Evolutionary conservation across 805 yeast genomes (phyloP), one percentile per base, ranked within the genome.

Genomic region (Candida pini): DNA sequence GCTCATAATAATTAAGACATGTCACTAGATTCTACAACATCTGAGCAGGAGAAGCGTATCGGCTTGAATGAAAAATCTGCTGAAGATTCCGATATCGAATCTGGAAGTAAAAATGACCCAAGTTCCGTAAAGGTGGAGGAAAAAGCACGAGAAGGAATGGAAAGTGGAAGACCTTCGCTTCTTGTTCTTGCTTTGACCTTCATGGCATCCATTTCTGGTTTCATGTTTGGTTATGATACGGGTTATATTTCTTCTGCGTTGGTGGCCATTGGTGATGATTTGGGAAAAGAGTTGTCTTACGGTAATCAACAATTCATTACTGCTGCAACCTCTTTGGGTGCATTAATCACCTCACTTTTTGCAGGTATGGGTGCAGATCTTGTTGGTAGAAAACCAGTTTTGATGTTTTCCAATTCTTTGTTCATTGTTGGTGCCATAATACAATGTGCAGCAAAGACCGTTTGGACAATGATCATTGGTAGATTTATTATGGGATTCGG

Each of bases 161-260:
- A 62, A 35, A 68, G 69, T 48, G 68, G 71, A 9, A 69, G 62
- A 38, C 79, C 85, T 3, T 70, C 92, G 9, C 60, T 67, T 6
- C 61, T 84, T 49, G 86, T 88, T 32, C 63, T 87, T 17, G 60
- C 73, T 18, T 60, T 88, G 34, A 84, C 95, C 1, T 66, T 79
- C 33, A 78, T 79, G 18, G 77, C 96, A 0, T 88, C 96, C 6
- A 81, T 90, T 43, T 88, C 96, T 0, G 97, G 97, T 2, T 87
- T 89, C 62, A 77, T 90, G 87, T 90, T 90, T 62, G 98, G 98
- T 47, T 90, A 90, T 54, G 98, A 90, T 59, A 90, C 97, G 1
- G 97, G 97, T 47, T 90, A 90, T 61, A 89, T 90, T 27, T 90
- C 97, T 4, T 80, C 94, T 14, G 97, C 97, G 0, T 68, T 90